These are phyloP conservation scores for Trichoderma sp. DNA, from an alignment of 2,329 filamentous ascomycete species.

Conservation along the genomic window DNA sequence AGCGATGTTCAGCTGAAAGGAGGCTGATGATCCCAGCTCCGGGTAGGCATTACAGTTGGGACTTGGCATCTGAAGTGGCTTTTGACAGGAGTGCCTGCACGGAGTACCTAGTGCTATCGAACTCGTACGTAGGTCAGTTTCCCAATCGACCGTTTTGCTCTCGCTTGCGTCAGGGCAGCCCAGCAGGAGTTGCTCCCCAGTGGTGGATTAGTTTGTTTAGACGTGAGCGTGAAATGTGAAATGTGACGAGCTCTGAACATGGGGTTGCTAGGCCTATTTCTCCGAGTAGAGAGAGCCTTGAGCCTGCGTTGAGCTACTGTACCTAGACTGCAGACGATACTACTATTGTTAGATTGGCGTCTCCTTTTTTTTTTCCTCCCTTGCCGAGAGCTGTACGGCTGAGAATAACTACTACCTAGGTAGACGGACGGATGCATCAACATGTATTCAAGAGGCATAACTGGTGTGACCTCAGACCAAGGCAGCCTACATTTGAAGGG, in stretches of 20 bases:
- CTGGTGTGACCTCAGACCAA: not conserved
- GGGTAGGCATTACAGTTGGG: not conserved
- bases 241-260: not conserved
- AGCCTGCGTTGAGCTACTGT: not conserved
- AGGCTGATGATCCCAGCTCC: not conserved
- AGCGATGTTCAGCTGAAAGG: not conserved
- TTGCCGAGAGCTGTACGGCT: not conserved
- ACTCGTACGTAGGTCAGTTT: not conserved
- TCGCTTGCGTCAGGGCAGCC: not conserved
- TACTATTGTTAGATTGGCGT: not conserved
- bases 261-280: not conserved
- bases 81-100: not conserved
- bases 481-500: not conserved
- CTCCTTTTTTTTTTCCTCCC: not conserved
- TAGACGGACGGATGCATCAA: not conserved
- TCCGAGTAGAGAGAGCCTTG: not conserved
- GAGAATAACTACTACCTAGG: not conserved
- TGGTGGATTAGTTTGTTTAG: not conserved
- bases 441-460: not conserved
- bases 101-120: not conserved
- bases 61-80: not conserved
- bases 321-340: not conserved
- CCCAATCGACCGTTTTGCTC: not conserved
- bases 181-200: not conserved
- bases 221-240: not conserved